phyloP scores from a whole-genome alignment of 164 flowering plant genomes.

The Liriodendron chinense region DNA sequence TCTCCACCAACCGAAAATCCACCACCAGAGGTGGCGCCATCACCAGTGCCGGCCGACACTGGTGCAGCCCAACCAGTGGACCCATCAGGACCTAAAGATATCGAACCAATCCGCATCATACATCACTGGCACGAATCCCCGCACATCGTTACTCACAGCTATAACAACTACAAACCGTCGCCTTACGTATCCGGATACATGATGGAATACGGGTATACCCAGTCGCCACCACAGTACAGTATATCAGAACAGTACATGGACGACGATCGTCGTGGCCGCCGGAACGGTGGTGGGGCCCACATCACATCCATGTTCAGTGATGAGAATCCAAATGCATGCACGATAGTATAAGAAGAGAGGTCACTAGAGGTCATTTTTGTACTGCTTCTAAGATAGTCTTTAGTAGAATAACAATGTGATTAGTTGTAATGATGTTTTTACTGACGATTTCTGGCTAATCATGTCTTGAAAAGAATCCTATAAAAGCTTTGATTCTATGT shows the following conservation, averaged over 20 bases:
- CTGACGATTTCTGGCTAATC: too few relatives aligned
- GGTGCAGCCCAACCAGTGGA: conserved; percentile 20
- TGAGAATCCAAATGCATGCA: conserved; percentile 94
- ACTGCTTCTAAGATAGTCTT: background rate
- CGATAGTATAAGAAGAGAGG: conserved; percentile 25
- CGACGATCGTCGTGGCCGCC: conserved; percentile 33
- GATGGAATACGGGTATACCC: conserved; percentile 37
- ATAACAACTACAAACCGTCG: conserved; percentile 66
- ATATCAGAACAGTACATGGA: conserved; percentile 42
- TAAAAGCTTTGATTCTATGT: background rate
- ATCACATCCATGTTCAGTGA: conserved; percentile 82
- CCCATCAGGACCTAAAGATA: conserved; percentile 39
- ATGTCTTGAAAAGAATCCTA: background rate
- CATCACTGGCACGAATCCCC: conserved; percentile 15
- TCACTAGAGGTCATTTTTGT: background rate
- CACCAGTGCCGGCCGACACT: conserved; percentile 20
- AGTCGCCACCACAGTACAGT: conserved; percentile 42
- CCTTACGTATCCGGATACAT: conserved; percentile 38
- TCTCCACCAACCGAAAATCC: conserved; percentile 25
- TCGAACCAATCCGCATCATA: conserved; percentile 38
- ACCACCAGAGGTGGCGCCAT: conserved; percentile 10
- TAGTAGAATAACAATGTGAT: background rate
- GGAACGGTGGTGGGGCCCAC: conserved; percentile 39
- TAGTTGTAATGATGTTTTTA: background rate
- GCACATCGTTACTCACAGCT: conserved; percentile 35